phyloP scores from a whole-genome alignment of 306 rosid genomes.

The Begonia masoniana region DNA sequence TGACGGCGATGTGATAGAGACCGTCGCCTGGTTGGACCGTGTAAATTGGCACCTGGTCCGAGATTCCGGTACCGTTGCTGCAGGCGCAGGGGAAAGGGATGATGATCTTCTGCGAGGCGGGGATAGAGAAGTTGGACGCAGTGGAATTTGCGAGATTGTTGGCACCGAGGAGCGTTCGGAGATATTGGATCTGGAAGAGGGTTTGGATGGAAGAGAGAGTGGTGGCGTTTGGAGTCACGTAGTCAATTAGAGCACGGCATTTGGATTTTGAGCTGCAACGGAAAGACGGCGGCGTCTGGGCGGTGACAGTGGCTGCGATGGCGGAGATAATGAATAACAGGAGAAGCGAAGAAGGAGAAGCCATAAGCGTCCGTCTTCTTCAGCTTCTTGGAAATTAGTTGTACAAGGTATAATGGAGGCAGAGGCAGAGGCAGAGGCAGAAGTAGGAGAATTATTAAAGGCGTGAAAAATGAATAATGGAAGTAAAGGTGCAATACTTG shows the following conservation, averaged over 20 bases:
- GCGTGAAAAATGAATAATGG: too few species aligned
- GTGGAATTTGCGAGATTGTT: constrained; percentile 29
- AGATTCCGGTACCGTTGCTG: constrained; percentile 29
- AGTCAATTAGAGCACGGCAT: constrained; percentile 38
- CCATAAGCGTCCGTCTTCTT: not conserved
- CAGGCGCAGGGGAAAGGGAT: constrained; percentile 65
- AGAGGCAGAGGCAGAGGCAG: too few species aligned
- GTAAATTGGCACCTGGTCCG: constrained; percentile 31
- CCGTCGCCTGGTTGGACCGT: constrained; percentile 21
- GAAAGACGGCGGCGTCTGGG: constrained; percentile 19
- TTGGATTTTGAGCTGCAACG: constrained; percentile 21
- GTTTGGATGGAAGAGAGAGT: constrained; percentile 22
- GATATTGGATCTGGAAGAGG: constrained; percentile 56
- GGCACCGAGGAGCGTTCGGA: constrained; percentile 40
- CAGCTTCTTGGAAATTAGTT: too few species aligned
- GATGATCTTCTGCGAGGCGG: constrained; percentile 5
- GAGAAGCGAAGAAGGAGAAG: constrained; percentile 10
- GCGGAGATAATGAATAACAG: constrained; percentile 1
- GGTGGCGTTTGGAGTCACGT: constrained; percentile 28
- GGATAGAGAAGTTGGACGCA: not conserved
- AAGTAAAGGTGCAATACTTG: too few species aligned
- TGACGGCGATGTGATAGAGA: constrained; percentile 33
- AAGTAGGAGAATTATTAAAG: too few species aligned
- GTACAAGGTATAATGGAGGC: too few species aligned
- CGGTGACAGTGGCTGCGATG: constrained; percentile 10